Conservation (phyloP, 2,329 filamentous ascomycete species). For the Penicillium occitanis region DNA sequence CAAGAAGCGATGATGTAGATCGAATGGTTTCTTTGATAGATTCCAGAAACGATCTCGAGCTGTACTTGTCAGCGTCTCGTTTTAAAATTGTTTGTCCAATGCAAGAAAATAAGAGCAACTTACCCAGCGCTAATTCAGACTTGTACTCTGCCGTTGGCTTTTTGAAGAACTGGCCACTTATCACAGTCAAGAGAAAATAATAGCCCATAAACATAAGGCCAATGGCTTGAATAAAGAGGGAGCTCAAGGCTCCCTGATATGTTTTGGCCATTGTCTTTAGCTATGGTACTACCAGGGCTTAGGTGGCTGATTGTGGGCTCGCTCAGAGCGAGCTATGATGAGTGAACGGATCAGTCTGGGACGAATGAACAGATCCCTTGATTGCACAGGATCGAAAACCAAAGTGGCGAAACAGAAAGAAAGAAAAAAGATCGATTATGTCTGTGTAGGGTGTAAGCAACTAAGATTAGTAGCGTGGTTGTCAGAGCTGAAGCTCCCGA, state of each 20-base stretch:
- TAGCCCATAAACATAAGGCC: conserved; percentile 38
- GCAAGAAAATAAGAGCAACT: conserved; percentile 18
- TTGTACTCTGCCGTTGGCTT: conserved; percentile 40
- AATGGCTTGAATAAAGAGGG: conserved; percentile 30
- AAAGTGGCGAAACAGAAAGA: neutral
- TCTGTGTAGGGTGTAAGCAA: neutral
- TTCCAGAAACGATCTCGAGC: conserved; percentile 57
- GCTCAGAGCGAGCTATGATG: conserved; percentile 3
- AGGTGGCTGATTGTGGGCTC: neutral
- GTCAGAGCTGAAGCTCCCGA: neutral
- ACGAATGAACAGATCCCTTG: neutral
- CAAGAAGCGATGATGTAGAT: conserved; percentile 54
- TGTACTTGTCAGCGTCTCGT: conserved; percentile 27
- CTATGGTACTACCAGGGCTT: neutral
- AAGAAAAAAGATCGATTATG: neutral
- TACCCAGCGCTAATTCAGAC: conserved; percentile 44
- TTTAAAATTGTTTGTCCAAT: neutral
- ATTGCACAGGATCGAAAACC: neutral
- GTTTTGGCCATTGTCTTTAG: conserved; percentile 26
- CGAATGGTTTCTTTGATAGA: conserved; percentile 48
- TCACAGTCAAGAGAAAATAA: conserved; percentile 34
- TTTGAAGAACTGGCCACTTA: conserved; percentile 40
- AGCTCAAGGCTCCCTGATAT: conserved; percentile 25
- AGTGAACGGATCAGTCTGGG: neutral
- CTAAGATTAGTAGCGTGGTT: neutral